Percentiles rank a stretch among this genome's conserved stretches.
Conservation (phyloP, 192 early-diverging fungal species). For the Mortierella antarctica region DNA sequence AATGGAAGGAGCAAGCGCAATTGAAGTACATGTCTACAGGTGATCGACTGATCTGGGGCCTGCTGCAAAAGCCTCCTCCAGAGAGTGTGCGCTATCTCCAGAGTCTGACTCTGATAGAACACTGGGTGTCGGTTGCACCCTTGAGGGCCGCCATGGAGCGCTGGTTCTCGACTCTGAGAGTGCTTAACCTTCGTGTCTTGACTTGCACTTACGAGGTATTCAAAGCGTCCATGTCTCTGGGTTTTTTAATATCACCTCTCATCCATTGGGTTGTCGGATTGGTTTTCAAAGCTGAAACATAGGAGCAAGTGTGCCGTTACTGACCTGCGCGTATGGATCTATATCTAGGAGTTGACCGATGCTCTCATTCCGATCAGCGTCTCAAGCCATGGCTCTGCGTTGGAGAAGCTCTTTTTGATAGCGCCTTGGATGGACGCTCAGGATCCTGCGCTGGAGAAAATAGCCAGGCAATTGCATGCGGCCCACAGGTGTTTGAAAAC, state of each 20-base stretch:
- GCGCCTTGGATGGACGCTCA: no score
- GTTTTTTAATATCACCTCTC: not conserved
- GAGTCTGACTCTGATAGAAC: conserved; percentile 19
- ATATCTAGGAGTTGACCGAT: conserved; percentile 1
- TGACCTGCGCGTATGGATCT: not conserved
- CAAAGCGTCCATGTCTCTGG: not conserved
- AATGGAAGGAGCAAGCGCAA: not conserved
- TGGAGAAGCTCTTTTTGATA: no score
- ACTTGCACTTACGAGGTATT: conserved; percentile 34
- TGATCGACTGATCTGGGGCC: conserved; percentile 22
- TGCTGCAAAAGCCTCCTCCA: not conserved
- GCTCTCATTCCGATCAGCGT: not conserved
- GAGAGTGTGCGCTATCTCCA: conserved; percentile 1
- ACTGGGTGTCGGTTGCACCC: conserved; percentile 27
- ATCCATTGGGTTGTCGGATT: not conserved
- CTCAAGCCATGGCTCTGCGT: no score
- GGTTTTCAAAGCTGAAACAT: no score
- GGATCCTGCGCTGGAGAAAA: no score
- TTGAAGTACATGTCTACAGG: conserved; percentile 14
- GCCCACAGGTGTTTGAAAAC: no score
- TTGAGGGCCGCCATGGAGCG: conserved; percentile 6
- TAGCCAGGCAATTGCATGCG: no score
- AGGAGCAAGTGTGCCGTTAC: not conserved
- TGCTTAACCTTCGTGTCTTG: conserved; percentile 13
- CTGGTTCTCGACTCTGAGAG: conserved; percentile 17